Base-by-base conservation (phyloP, 805 yeast genomes). In the Spencermartinsiella europaea region DNA sequence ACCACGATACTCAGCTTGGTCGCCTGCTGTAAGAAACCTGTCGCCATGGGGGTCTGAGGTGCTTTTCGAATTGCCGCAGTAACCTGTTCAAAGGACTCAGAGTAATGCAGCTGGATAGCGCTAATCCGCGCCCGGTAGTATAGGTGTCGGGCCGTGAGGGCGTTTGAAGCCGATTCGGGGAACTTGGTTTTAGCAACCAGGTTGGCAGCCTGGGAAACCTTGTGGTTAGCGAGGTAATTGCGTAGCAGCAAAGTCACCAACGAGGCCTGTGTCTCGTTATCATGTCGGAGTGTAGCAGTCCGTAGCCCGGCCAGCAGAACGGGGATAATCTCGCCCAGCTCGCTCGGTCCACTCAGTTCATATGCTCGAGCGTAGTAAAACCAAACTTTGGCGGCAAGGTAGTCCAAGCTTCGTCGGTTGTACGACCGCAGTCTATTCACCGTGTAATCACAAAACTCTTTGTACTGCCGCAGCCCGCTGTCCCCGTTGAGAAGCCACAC, bases 21-120 rank as follows among this genome's bases (percentile, higher is more conserved):
- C 2, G 96, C 93, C 44, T 85, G 79, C 67, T 90, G 96, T 53
- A 89, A 66, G 64, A 93, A 93, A 1, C 99, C 99, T 38, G 75
- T 66, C 5, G 96, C 88, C 50, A 81, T 78, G 38, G 77, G 74
- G 1, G 95, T 86, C 65, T 88, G 96, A 21, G 99, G 98, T 7
- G 95, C 90, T 65, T 93, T 93, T 71, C 99, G 83, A 45, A 90
- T 84, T 2, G 99, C 96, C n/a, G 93, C 88, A 46, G 88, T 85
- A 47, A 86, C 85, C 62, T 81, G 88, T 60, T 90, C 96, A 60
- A 84, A 82, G 1, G 98, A 96, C 16, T 85, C 73, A 1, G 95
- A 81, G 66, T 93, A 93, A 67, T 93, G 90, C 57, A 93, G 78
- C 70, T 91, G 98, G 55, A 93, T 83, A 3, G 97, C 88, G 59